phyloP scores from a whole-genome alignment of 2,329 filamentous ascomycete genomes.

The Stemphylium beticola region DNA sequence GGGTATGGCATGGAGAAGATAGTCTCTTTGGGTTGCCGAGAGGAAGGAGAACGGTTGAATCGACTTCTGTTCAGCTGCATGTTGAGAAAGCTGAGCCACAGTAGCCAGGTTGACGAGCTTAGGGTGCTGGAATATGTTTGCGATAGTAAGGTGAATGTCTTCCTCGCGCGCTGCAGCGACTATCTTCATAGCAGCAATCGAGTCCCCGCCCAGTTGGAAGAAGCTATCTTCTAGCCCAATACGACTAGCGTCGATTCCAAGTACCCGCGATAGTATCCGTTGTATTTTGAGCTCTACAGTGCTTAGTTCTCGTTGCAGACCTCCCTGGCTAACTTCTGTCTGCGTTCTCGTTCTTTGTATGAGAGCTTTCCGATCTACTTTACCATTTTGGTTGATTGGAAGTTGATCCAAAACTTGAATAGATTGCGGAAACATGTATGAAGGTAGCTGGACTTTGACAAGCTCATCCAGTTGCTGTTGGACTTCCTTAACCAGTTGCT shows the following conservation, averaged over 20 bases:
- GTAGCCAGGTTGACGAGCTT: background rate
- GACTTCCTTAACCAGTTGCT: background rate
- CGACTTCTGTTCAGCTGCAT: background rate
- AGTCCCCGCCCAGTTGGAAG: constrained; percentile 53
- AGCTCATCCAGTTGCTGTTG: constrained; percentile 1
- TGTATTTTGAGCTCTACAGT: background rate
- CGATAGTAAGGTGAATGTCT: background rate
- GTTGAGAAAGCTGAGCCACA: background rate
- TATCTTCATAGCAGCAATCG: constrained; percentile 49
- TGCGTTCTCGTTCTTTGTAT: constrained; percentile 24
- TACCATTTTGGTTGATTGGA: too few relatives aligned
- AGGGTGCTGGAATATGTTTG: background rate
- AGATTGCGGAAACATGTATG: constrained; percentile 26
- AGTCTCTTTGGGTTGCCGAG: background rate
- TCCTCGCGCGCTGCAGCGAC: background rate
- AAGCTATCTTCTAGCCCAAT: constrained; percentile 46
- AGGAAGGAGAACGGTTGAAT: background rate
- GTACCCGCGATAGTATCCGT: background rate
- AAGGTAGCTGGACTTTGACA: constrained; percentile 8
- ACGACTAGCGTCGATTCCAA: background rate
- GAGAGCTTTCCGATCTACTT: too few relatives aligned
- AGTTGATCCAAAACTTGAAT: constrained; percentile 42
- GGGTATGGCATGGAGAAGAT: constrained; percentile 33
- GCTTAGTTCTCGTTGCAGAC: background rate
- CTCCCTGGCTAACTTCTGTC: background rate